A percentile compares a stretch with the other conserved stretches of the same genome.
Evolutionary conservation across 805 yeast species (phyloP).

Genomic region (Komagataella mondaviorum): DNA sequence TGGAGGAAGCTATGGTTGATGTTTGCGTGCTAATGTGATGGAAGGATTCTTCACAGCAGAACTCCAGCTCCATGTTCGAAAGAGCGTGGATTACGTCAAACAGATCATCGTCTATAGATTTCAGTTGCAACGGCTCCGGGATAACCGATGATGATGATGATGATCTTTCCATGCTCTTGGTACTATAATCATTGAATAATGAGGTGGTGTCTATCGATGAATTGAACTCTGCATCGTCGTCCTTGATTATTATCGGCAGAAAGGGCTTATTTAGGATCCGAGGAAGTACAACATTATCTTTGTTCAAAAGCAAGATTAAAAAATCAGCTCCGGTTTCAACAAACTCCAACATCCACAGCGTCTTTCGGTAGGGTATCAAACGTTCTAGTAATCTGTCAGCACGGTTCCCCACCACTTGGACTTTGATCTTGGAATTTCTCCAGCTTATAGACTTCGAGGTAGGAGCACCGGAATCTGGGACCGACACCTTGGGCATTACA

Average conservation of each 20-base stretch:
- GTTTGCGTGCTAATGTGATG: not conserved
- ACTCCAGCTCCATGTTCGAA: constrained; percentile 9
- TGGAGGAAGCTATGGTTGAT: not conserved
- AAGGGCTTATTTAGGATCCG: constrained; percentile 15
- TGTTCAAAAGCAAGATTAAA: constrained; percentile 14
- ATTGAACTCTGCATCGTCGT: not conserved
- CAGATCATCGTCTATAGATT: constrained; percentile 16
- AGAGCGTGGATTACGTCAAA: constrained; percentile 18
- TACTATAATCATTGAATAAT: not conserved
- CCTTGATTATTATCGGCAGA: constrained; percentile 14
- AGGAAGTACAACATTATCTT: constrained; percentile 15
- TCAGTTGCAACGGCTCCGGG: constrained; percentile 18
- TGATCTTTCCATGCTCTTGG: not conserved
- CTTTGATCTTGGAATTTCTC: constrained; percentile 5
- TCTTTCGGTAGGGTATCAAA: constrained; percentile 14
- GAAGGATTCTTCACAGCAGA: not conserved
- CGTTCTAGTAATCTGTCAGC: constrained; percentile 10
- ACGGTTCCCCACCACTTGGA: constrained; percentile 15
- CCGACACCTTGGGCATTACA: constrained; percentile 22
- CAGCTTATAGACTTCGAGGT: not conserved
- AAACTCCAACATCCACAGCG: constrained; percentile 14
- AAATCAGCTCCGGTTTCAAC: constrained; percentile 11
- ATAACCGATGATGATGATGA: constrained; percentile 10
- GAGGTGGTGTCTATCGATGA: not conserved
- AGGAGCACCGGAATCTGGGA: constrained; percentile 6